These are phyloP conservation scores for Saxophila tyrrhenica DNA, from an alignment of 495 filamentous ascomycete species.

Conservation along the genomic window DNA sequence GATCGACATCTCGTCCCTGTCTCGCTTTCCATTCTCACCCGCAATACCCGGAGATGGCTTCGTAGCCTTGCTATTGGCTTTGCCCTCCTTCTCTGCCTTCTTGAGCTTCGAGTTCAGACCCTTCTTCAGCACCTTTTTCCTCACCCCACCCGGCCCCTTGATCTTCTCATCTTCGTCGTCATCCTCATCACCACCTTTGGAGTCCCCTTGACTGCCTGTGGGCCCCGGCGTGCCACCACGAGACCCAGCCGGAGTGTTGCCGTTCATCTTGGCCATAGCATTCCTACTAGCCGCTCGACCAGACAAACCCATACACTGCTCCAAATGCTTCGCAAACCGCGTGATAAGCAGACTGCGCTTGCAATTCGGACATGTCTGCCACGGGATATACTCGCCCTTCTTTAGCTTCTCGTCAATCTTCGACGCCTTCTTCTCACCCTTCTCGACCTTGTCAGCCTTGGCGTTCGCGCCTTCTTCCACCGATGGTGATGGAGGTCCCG, in stretches of 20 bases:
- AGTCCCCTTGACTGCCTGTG: conserved; percentile 6
- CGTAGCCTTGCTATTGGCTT: conserved; percentile 7
- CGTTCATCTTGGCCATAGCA: conserved; percentile 30
- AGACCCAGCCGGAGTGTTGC: conserved; percentile 42
- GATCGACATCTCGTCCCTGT: conserved; percentile 14
- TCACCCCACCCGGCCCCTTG: conserved; percentile 27
- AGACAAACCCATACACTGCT: conserved; percentile 66
- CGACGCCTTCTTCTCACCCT: conserved; percentile 41
- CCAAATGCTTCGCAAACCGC: conserved; percentile 61
- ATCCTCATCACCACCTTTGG: conserved; percentile 13
- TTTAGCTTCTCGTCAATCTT: conserved; percentile 31
- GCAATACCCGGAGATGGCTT: neutral
- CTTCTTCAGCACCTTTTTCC: conserved; percentile 33
- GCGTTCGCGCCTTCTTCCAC: conserved; percentile 27
- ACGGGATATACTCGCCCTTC: conserved; percentile 57
- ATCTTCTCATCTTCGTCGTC: conserved; percentile 25
- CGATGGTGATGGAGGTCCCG: conserved; percentile 13
- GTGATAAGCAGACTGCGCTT: conserved; percentile 49
- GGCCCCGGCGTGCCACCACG: conserved; percentile 47
- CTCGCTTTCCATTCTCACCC: conserved; percentile 5
- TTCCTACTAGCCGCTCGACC: conserved; percentile 52
- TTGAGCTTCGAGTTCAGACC: conserved; percentile 12
- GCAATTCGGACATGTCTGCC: conserved; percentile 56
- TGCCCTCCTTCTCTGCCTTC: conserved; percentile 10
- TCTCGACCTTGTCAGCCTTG: conserved; percentile 26